Conservation (phyloP, 2,329 filamentous ascomycete species). For the Cladosporium sp. region DNA sequence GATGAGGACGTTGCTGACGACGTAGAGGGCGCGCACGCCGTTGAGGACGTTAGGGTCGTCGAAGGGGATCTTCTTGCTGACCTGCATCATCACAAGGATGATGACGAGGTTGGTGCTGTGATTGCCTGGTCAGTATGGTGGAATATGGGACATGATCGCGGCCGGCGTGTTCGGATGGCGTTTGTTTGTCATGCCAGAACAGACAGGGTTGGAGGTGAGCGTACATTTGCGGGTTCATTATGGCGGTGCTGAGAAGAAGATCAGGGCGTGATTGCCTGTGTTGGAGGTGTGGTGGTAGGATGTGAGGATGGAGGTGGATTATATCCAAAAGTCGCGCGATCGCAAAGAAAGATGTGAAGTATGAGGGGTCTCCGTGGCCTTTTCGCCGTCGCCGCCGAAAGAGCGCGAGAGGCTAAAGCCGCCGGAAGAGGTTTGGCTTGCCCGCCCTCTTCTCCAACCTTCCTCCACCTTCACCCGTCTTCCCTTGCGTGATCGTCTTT, state of each 20-base stretch:
- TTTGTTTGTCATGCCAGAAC: background rate
- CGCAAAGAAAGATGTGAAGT: background rate
- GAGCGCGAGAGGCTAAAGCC: background rate
- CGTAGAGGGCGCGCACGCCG: constrained; percentile 59
- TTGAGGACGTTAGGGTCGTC: constrained; percentile 73
- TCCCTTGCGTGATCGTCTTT: too few relatives aligned
- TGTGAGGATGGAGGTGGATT: background rate
- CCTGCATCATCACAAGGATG: constrained; percentile 97
- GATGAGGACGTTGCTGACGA: constrained; percentile 77
- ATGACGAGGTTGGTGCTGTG: constrained; percentile 83
- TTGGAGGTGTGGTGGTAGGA: background rate
- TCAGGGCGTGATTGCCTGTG: constrained; percentile 7
- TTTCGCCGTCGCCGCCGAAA: background rate
- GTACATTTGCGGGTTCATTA: constrained; percentile 33
- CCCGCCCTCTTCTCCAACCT: too few relatives aligned
- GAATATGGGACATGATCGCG: constrained; percentile 8
- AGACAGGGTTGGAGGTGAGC: background rate
- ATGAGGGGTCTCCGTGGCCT: background rate
- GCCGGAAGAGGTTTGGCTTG: too few relatives aligned
- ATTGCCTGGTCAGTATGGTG: constrained; percentile 14
- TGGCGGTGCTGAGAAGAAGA: constrained; percentile 7
- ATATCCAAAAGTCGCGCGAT: background rate
- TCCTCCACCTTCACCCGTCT: too few relatives aligned
- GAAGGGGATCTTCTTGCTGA: constrained; percentile 91
- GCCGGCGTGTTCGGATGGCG: constrained; percentile 12